phyloP scores from a whole-genome alignment of 306 rosid species.

The Sindora glabra region DNA sequence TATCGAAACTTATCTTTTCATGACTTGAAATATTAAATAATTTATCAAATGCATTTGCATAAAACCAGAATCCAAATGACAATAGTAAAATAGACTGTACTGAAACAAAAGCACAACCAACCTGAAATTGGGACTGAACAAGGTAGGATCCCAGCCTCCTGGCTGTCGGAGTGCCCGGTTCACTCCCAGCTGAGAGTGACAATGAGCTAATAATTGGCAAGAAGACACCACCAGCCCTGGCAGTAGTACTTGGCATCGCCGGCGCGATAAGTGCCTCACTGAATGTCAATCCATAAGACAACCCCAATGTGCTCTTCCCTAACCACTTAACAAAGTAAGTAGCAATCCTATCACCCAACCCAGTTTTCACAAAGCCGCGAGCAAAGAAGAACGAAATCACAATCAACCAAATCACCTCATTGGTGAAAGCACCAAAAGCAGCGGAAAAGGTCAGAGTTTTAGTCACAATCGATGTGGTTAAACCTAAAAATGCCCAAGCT shows the following conservation, averaged over 20 bases:
- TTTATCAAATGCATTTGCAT: neutral
- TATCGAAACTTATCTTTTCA: neutral
- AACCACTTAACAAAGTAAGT: slow-evolving; percentile 81
- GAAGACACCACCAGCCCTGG: slow-evolving; percentile 93
- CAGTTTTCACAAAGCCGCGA: slow-evolving; percentile 93
- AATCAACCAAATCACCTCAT: slow-evolving; percentile 89
- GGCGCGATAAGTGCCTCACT: slow-evolving; percentile 91
- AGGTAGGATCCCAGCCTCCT: slow-evolving; percentile 78
- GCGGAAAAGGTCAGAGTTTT: slow-evolving; percentile 55
- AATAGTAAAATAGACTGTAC: neutral
- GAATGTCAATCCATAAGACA: slow-evolving; percentile 77
- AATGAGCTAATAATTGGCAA: slow-evolving; percentile 85
- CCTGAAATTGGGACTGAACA: slow-evolving; percentile 86
- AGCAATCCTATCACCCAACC: slow-evolving; percentile 83
- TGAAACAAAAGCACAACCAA: slow-evolving; percentile 8
- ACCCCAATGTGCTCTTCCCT: slow-evolving; percentile 83
- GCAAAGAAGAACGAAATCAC: slow-evolving; percentile 96
- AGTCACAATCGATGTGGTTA: slow-evolving; percentile 55
- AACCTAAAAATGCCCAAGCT: slow-evolving; percentile 89
- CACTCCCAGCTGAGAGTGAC: slow-evolving; percentile 76
- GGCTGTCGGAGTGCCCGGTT: slow-evolving; percentile 49
- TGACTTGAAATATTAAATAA: too few species aligned
- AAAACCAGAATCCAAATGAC: neutral
- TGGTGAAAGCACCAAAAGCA: slow-evolving; percentile 84
- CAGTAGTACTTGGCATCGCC: slow-evolving; percentile 97